phyloP scores from a whole-genome alignment of 1,284 basidiomycete species.

The Baeospora myosura region DNA sequence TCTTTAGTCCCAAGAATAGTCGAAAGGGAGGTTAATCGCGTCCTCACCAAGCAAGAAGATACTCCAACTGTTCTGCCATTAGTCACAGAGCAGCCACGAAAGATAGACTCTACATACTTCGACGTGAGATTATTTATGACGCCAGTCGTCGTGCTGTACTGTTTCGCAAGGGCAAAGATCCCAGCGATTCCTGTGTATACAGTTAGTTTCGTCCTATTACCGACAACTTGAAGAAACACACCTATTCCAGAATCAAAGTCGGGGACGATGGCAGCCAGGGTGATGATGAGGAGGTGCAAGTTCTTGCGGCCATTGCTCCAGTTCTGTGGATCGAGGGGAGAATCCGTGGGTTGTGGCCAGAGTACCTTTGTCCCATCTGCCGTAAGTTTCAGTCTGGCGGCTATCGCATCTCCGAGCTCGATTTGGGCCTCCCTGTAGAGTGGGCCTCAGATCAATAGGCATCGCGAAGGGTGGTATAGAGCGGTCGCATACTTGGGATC shows the following conservation, averaged over 20 bases:
- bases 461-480: slow-evolving; percentile 12
- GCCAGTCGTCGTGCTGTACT: slow-evolving; percentile 51
- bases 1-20: slow-evolving; percentile 33
- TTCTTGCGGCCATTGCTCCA: slow-evolving; percentile 43
- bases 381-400: slow-evolving; percentile 39
- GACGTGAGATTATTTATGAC: slow-evolving; percentile 60
- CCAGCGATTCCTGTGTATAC: slow-evolving; percentile 40
- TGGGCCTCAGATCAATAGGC: not conserved
- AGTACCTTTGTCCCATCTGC: slow-evolving; percentile 42
- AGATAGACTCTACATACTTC: slow-evolving; percentile 31
- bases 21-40: not conserved
- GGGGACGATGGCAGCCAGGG: slow-evolving; percentile 59
- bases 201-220: slow-evolving; percentile 1
- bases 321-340: slow-evolving; percentile 57
- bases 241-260: slow-evolving; percentile 66
- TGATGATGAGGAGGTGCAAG: slow-evolving; percentile 51
- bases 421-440: slow-evolving; percentile 44
- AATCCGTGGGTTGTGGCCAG: slow-evolving; percentile 60
- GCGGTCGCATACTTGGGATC: slow-evolving; percentile 51
- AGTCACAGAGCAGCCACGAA: not conserved
- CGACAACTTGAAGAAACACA: slow-evolving; percentile 18
- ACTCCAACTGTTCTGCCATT: slow-evolving; percentile 43
- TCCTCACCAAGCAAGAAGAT: slow-evolving; percentile 54
- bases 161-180: slow-evolving; percentile 51
- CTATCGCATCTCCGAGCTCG: slow-evolving; percentile 43